These are phyloP conservation scores for Mimosa pudica DNA, from an alignment of 306 rosid species.

Conservation along the genomic window DNA sequence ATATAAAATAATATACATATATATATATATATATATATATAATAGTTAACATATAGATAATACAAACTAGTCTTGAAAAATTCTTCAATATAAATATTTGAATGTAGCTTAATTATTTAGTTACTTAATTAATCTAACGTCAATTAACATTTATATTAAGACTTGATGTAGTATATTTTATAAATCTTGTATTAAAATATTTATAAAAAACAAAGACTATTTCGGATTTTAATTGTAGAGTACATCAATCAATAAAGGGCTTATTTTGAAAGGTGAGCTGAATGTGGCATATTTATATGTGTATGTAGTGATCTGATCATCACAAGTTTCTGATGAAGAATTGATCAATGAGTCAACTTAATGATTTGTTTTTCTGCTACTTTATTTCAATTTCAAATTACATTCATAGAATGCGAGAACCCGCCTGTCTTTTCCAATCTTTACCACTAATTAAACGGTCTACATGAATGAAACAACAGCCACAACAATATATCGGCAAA, in stretches of 20 bases:
- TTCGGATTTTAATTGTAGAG: neutral
- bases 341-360: neutral
- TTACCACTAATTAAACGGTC: neutral
- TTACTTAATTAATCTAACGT: too few species aligned
- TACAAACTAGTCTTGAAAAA: too few species aligned
- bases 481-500: neutral
- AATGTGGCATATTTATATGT: neutral
- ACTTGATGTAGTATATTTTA: too few species aligned
- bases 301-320: neutral
- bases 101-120: too few species aligned
- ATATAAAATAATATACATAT: too few species aligned
- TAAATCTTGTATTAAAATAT: too few species aligned
- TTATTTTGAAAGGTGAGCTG: neutral
- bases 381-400: neutral
- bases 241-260: neutral
- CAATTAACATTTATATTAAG: too few species aligned
- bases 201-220: too few species aligned
- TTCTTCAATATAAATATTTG: too few species aligned
- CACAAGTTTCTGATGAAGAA: neutral
- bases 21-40: too few species aligned
- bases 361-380: neutral
- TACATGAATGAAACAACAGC: neutral
- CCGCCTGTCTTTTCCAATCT: neutral
- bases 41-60: too few species aligned
- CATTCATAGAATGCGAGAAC: conserved; percentile 3